Evolutionary conservation across 2,329 filamentous ascomycete species (phyloP), one percentile per base, ranked within the genome.

Genomic region (Fusarium sp.): DNA sequence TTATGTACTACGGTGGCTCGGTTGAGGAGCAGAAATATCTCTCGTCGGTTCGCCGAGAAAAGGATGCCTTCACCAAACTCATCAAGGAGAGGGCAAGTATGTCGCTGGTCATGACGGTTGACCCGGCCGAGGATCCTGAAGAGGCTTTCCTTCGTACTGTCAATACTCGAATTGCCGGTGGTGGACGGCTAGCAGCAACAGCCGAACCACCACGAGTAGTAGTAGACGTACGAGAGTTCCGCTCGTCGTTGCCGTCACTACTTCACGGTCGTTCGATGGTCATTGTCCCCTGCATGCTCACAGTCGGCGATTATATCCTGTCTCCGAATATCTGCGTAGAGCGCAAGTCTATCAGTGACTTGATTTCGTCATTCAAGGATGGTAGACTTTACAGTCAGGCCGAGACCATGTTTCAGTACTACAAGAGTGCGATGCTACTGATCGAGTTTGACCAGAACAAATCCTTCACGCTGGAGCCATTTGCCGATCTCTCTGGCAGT

Each of bases 371-470:
- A 1, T 94, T 99, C 81, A 91, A 91, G 72, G 95, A 97, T 78
- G 96, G 96, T 14, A 91, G 96, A 3, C 87, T 99, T 15, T 99
- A 94, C 83, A 93, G 89, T 73, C 96, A 99, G 83, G 92, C 92
- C 40, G 95, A 98, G 80, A 90, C 92, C 48, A 98, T 99, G 95
- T 91, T 97, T 62, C 90, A 93, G 78, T 91, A 98, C 81, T 99
- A 99, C 87, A 92, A 92, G 76, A 90, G 82, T 70, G 92, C 94
- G 0, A 93, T 98, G 88, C 89, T 99, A 8, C 88, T 99, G 44
- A 98, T 99, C 76, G 96, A 99, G 80, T 99, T 99, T 78, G 95
- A 98, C 78, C 92, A 97, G 77, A 95, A 97, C 82, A 98, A 97
- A 79, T 95, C 93, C 6, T 99, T 99, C 80, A 98, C 95, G 1